phyloP scores from a whole-genome alignment of 768 basidiomycete genomes.

The Suillus discolor region DNA sequence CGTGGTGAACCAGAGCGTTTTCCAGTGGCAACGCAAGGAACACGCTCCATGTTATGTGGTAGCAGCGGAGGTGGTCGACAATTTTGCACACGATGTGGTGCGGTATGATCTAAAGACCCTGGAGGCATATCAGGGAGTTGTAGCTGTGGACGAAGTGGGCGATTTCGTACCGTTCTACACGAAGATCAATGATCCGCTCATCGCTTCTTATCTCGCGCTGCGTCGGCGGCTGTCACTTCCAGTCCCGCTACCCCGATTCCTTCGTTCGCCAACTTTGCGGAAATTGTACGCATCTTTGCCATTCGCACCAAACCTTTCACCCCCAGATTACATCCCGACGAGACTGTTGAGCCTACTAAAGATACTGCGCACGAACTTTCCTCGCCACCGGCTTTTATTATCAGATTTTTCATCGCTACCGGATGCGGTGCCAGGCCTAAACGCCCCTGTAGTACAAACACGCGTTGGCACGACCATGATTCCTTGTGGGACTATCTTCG shows the following conservation, averaged over 20 bases:
- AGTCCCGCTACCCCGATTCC: conserved; percentile 59
- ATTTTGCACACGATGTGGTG: conserved; percentile 94
- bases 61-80: conserved; percentile 98
- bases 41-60: conserved; percentile 89
- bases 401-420: conserved; percentile 92
- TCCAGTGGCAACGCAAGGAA: conserved; percentile 78
- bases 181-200: conserved; percentile 82
- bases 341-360: conserved; percentile 84
- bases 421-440: conserved; percentile 67
- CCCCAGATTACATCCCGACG: conserved; percentile 91
- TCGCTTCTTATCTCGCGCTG: conserved; percentile 73
- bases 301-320: conserved; percentile 87
- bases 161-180: conserved; percentile 87
- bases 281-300: conserved; percentile 72
- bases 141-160: conserved; percentile 76
- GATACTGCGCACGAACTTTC: conserved; percentile 81
- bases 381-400: conserved; percentile 90
- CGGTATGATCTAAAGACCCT: conserved; percentile 84
- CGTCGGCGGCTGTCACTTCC: conserved; percentile 61
- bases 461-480: conserved; percentile 83
- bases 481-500: conserved; percentile 87
- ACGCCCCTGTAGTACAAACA: conserved; percentile 95
- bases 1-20: conserved; percentile 78
- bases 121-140: conserved; percentile 80
- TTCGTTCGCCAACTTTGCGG: conserved; percentile 57